These are phyloP conservation scores for Cyphellophora europaea DNA, from an alignment of 2,329 filamentous ascomycete species.

Conservation along the genomic window DNA sequence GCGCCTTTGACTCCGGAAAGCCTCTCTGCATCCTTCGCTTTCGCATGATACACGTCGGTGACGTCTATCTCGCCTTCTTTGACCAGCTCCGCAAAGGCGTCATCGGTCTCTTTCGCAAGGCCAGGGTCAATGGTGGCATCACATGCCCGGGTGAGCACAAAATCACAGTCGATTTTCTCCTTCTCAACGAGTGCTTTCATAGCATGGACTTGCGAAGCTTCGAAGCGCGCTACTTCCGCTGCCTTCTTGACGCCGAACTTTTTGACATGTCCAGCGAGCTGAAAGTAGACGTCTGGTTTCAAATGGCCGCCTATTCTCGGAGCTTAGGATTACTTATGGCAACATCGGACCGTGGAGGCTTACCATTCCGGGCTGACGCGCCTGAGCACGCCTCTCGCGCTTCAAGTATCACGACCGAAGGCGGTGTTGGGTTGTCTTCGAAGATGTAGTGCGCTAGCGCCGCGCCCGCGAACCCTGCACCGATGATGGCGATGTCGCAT, in stretches of 20 bases:
- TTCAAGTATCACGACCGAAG: slow-evolving; percentile 30
- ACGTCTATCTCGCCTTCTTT: neutral
- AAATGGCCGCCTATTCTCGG: slow-evolving; percentile 37
- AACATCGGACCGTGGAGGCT: too few species aligned
- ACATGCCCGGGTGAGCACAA: slow-evolving; percentile 27
- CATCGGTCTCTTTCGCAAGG: slow-evolving; percentile 15
- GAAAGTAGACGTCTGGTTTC: slow-evolving; percentile 32
- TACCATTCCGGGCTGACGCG: slow-evolving; percentile 36
- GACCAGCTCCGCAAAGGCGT: neutral
- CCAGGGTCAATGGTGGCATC: slow-evolving; percentile 28
- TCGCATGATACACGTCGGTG: slow-evolving; percentile 2
- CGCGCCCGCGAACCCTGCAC: slow-evolving; percentile 38
- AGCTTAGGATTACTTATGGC: too few species aligned
- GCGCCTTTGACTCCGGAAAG: slow-evolving; percentile 29
- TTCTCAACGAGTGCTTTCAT: slow-evolving; percentile 29
- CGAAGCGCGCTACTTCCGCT: slow-evolving; percentile 30
- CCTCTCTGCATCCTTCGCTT: slow-evolving; percentile 9
- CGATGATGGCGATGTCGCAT: slow-evolving; percentile 39
- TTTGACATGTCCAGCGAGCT: slow-evolving; percentile 23
- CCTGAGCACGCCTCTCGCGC: slow-evolving; percentile 33
- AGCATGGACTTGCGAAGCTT: slow-evolving; percentile 28
- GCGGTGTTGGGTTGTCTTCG: slow-evolving; percentile 15
- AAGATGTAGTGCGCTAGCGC: slow-evolving; percentile 35
- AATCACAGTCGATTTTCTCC: slow-evolving; percentile 35
- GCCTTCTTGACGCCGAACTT: slow-evolving; percentile 27